Evolutionary conservation across 1,284 basidiomycete species (phyloP).

Genomic region (Cerrena zonata): DNA sequence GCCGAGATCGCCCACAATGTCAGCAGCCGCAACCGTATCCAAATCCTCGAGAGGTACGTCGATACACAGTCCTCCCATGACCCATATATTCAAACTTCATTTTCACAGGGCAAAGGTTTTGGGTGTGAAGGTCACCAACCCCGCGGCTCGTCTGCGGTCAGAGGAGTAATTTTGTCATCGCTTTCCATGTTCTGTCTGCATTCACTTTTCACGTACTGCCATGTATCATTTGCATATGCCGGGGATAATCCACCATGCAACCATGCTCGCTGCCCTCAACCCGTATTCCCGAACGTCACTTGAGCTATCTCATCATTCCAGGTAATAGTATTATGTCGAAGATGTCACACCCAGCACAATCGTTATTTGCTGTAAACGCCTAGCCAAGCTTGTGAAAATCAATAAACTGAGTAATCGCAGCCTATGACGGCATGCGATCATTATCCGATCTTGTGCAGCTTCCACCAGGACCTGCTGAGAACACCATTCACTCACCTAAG

Average conservation of each 20-base stretch:
- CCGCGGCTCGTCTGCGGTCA: conserved; percentile 90
- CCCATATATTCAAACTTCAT: conserved; percentile 6
- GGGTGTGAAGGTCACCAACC: conserved; percentile 92
- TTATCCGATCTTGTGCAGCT: background rate
- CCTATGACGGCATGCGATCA: background rate
- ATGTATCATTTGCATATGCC: conserved; percentile 37
- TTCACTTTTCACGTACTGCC: conserved; percentile 12
- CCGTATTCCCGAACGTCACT: background rate
- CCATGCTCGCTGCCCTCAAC: conserved; percentile 28
- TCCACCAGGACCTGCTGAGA: too few relatives aligned
- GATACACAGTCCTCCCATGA: conserved; percentile 4
- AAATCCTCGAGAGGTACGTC: conserved; percentile 81
- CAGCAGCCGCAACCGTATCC: conserved; percentile 90
- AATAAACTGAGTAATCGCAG: too few relatives aligned
- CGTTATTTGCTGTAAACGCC: too few relatives aligned
- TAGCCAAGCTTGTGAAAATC: too few relatives aligned
- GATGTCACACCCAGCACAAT: too few relatives aligned
- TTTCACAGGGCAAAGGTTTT: conserved; percentile 75
- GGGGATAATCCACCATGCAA: conserved; percentile 35
- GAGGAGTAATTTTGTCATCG: conserved; percentile 72
- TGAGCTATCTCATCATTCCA: background rate
- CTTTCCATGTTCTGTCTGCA: conserved; percentile 23
- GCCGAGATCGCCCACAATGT: conserved; percentile 98
- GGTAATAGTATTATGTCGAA: too few relatives aligned
- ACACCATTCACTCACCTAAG: too few relatives aligned